Conservation (phyloP, 331 rosid species). For the Pyrus hybrid region DNA sequence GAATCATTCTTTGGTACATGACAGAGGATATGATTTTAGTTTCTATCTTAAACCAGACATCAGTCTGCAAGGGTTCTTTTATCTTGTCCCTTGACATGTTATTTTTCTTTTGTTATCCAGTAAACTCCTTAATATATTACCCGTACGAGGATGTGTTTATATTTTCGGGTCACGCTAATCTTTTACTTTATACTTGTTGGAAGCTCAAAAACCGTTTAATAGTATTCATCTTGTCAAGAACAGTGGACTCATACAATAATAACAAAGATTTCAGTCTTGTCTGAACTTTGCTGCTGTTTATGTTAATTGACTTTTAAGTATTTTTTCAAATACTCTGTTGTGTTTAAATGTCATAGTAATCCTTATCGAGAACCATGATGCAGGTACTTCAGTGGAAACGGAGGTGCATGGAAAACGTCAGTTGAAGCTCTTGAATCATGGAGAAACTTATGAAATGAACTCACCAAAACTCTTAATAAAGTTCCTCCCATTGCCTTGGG, state of each 20-base stretch:
- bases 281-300: neutral
- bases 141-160: neutral
- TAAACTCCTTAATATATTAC: neutral
- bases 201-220: neutral
- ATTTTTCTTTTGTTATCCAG: neutral
- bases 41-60: neutral
- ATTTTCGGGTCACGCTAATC: neutral
- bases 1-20: neutral
- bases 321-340: neutral
- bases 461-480: slow-evolving; percentile 53
- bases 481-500: slow-evolving; percentile 56
- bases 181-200: neutral
- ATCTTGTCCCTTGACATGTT: neutral
- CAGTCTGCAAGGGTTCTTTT: neutral
- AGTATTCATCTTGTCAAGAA: neutral
- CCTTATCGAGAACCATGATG: slow-evolving; percentile 1
- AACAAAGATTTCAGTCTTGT: neutral
- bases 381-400: slow-evolving; percentile 78
- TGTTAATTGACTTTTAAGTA: neutral
- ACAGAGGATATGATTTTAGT: neutral
- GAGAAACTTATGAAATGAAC: slow-evolving; percentile 81
- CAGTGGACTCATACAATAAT: neutral
- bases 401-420: slow-evolving; percentile 59
- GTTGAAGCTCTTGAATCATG: slow-evolving; percentile 62
- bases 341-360: neutral